A percentile compares a stretch with the other conserved stretches of the same genome.
Evolutionary conservation across 1,284 basidiomycete genomes (phyloP).

Genomic region (Sphagnurus paluster): DNA sequence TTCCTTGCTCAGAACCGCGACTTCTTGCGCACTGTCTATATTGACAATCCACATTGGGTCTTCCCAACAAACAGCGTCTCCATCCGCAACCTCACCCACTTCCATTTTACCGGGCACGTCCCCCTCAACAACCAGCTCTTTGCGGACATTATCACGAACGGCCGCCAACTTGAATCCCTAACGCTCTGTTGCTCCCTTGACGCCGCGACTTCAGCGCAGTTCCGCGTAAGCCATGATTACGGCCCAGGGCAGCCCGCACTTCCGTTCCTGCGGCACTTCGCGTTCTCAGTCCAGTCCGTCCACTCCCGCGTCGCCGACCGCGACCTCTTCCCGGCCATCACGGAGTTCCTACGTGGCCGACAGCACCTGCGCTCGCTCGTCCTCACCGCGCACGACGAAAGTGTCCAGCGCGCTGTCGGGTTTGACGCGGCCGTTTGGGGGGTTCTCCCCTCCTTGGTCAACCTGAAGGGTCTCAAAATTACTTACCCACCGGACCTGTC

Average conservation of each 20-base stretch:
- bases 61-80: constrained; percentile 55
- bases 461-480: constrained; percentile 52
- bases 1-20: constrained; percentile 56
- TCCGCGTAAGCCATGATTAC: constrained; percentile 37
- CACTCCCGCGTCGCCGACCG: constrained; percentile 50
- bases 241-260: constrained; percentile 24
- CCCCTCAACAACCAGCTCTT: constrained; percentile 50
- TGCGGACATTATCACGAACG: constrained; percentile 56
- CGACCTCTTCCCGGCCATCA: constrained; percentile 66
- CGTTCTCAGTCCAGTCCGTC: constrained; percentile 47
- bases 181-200: constrained; percentile 54
- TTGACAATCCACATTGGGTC: constrained; percentile 56
- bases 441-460: constrained; percentile 57
- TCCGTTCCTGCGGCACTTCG: constrained; percentile 64
- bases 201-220: constrained; percentile 47
- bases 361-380: constrained; percentile 51
- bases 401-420: constrained; percentile 50
- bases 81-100: constrained; percentile 61
- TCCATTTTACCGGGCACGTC: constrained; percentile 61
- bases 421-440: constrained; percentile 72
- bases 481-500: constrained; percentile 65
- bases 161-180: constrained; percentile 62
- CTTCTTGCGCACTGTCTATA: constrained; percentile 52
- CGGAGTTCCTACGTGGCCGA: constrained; percentile 63
- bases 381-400: constrained; percentile 49